Conservation (phyloP, 495 filamentous ascomycete species). For the Antarctomyces pellizariae region DNA sequence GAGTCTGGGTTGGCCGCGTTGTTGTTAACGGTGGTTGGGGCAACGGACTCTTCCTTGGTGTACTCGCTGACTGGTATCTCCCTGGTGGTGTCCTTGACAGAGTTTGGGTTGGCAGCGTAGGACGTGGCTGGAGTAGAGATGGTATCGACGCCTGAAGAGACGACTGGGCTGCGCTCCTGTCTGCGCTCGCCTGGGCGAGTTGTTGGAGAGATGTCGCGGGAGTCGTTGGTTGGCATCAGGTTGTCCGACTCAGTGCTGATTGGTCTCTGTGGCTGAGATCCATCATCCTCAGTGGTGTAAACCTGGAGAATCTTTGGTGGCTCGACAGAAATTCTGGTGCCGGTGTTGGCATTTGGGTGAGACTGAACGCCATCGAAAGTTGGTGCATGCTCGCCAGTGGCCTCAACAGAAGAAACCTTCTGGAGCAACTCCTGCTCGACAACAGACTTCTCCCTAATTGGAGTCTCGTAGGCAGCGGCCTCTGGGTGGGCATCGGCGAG, state of each 20-base stretch:
- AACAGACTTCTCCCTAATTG: slow-evolving; percentile 55
- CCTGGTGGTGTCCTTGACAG: slow-evolving; percentile 2
- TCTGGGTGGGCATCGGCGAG: slow-evolving; percentile 24
- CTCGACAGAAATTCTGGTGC: not conserved
- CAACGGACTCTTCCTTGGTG: too few relatives aligned
- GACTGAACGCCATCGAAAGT: slow-evolving; percentile 10
- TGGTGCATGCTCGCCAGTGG: slow-evolving; percentile 28
- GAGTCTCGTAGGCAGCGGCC: slow-evolving; percentile 39
- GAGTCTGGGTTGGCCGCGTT: slow-evolving; percentile 4
- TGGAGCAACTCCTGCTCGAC: slow-evolving; percentile 42
- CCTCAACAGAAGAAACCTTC: slow-evolving; percentile 24
- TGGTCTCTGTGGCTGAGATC: slow-evolving; percentile 2
- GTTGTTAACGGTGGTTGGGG: slow-evolving; percentile 8
- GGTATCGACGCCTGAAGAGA: slow-evolving; percentile 3
- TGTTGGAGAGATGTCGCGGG: slow-evolving; percentile 10
- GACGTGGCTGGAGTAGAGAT: slow-evolving; percentile 1
- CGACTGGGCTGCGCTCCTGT: slow-evolving; percentile 5
- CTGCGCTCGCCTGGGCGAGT: slow-evolving; percentile 9
- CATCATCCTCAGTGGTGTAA: not conserved
- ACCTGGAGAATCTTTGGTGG: slow-evolving; percentile 4
- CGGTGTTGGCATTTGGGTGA: not conserved
- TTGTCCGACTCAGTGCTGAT: slow-evolving; percentile 6
- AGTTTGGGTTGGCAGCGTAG: not conserved
- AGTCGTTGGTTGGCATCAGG: slow-evolving; percentile 5
- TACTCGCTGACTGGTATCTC: slow-evolving; percentile 2